These are phyloP conservation scores for Hylodesmum podocarpum DNA, from an alignment of 306 rosid species.

Conservation along the genomic window DNA sequence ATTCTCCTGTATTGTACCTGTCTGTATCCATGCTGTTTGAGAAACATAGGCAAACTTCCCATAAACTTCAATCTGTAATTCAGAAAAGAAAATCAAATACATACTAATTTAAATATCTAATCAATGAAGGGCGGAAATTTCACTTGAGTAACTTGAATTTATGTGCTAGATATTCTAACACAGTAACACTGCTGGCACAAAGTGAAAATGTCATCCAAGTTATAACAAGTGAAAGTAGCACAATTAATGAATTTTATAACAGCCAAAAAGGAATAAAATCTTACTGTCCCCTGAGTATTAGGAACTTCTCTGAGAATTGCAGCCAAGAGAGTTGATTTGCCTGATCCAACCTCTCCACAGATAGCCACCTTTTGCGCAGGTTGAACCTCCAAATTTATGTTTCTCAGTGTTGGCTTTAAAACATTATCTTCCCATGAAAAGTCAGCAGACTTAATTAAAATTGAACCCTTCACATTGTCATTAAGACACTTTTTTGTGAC, in stretches of 20 bases:
- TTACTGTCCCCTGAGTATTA: constrained; percentile 56
- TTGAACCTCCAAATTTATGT: constrained; percentile 55
- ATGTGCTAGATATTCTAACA: background rate
- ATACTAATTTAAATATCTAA: background rate
- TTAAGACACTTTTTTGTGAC: constrained; percentile 27
- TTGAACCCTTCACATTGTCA: constrained; percentile 36
- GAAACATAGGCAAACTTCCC: constrained; percentile 89
- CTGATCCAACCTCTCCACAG: constrained; percentile 95
- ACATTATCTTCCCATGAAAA: constrained; percentile 76
- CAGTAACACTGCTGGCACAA: background rate
- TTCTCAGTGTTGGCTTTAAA: constrained; percentile 57
- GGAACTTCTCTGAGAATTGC: constrained; percentile 90
- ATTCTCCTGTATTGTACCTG: constrained; percentile 74
- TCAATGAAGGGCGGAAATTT: background rate
- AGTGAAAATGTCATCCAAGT: background rate
- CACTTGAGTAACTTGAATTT: background rate
- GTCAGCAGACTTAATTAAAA: constrained; percentile 53
- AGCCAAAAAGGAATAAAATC: constrained; percentile 16
- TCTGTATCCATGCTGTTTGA: constrained; percentile 91
- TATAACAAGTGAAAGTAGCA: background rate
- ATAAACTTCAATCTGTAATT: constrained; percentile 61
- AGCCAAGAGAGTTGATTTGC: constrained; percentile 80
- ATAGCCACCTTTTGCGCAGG: constrained; percentile 79
- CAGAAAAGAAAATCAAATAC: constrained; percentile 15
- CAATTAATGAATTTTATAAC: background rate